These are phyloP conservation scores for Curvularia hawaiiensis DNA, from an alignment of 2,329 filamentous ascomycete species.

Conservation along the genomic window DNA sequence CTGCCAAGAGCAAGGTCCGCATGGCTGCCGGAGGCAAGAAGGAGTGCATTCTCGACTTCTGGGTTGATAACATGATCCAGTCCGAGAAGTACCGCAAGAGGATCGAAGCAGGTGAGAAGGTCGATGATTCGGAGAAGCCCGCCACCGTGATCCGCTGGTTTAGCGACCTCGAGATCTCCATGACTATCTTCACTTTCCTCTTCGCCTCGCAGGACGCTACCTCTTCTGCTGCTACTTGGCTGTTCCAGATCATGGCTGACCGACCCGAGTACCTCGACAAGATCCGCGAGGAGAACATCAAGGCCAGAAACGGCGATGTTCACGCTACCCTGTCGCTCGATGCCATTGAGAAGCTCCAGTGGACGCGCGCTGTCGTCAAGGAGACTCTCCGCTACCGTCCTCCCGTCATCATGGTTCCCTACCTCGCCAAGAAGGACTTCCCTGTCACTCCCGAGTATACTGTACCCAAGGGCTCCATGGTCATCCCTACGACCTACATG, in stretches of 20 bases:
- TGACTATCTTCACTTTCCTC: conserved; percentile 94
- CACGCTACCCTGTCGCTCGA: conserved; percentile 77
- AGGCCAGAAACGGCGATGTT: conserved; percentile 74
- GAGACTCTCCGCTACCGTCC: conserved; percentile 77
- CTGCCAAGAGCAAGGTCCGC: conserved; percentile 88
- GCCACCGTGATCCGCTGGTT: conserved; percentile 82
- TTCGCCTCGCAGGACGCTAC: conserved; percentile 98
- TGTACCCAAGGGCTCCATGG: conserved; percentile 94
- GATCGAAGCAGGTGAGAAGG: conserved; percentile 70
- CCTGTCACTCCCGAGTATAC: conserved; percentile 87
- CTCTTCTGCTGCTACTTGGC: conserved; percentile 89
- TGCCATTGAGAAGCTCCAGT: conserved; percentile 83
- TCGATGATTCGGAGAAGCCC: conserved; percentile 74
- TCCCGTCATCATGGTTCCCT: conserved; percentile 96
- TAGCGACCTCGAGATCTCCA: conserved; percentile 86
- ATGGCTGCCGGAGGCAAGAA: conserved; percentile 88
- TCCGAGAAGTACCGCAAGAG: conserved; percentile 82
- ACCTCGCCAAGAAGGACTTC: conserved; percentile 93
- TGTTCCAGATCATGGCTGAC: conserved; percentile 94
- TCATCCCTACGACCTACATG: conserved; percentile 89
- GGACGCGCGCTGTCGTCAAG: conserved; percentile 87
- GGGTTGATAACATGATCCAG: conserved; percentile 81
- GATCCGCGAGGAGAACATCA: conserved; percentile 88
- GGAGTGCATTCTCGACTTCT: conserved; percentile 93
- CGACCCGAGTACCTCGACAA: conserved; percentile 90